Evolutionary conservation across 345 rosid genomes (phyloP).

Genomic region (Eucalyptus shirleyi): DNA sequence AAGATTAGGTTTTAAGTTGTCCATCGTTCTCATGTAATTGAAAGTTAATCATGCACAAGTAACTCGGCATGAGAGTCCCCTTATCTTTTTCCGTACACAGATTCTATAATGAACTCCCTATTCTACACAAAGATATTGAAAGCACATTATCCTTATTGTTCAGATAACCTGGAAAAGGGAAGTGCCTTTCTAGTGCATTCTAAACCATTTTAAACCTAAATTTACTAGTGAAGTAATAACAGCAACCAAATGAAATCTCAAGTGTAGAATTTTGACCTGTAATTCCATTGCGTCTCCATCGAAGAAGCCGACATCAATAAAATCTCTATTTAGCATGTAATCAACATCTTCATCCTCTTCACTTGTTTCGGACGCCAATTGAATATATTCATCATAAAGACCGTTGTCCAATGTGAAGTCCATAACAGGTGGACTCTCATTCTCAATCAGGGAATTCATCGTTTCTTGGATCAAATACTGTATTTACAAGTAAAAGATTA

Average conservation of each 20-base stretch:
- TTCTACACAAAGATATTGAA: not conserved
- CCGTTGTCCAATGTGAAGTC: not conserved
- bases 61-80: not conserved
- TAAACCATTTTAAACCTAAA: not conserved
- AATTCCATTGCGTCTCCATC: not conserved
- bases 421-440: not conserved
- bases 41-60: not conserved
- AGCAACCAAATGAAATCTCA: not conserved
- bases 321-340: not conserved
- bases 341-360: not conserved
- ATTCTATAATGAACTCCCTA: not conserved
- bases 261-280: not conserved
- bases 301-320: not conserved
- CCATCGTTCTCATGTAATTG: not conserved
- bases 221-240: not conserved
- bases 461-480: not conserved
- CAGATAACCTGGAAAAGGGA: not conserved
- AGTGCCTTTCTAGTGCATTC: not conserved
- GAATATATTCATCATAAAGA: not conserved
- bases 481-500: not conserved
- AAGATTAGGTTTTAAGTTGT: not conserved
- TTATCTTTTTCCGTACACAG: not conserved
- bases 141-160: not conserved
- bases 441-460: not conserved
- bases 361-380: not conserved